Evolutionary conservation across 2,329 filamentous ascomycete genomes (phyloP).

Genomic region (Bimuria novae-zelandiae): DNA sequence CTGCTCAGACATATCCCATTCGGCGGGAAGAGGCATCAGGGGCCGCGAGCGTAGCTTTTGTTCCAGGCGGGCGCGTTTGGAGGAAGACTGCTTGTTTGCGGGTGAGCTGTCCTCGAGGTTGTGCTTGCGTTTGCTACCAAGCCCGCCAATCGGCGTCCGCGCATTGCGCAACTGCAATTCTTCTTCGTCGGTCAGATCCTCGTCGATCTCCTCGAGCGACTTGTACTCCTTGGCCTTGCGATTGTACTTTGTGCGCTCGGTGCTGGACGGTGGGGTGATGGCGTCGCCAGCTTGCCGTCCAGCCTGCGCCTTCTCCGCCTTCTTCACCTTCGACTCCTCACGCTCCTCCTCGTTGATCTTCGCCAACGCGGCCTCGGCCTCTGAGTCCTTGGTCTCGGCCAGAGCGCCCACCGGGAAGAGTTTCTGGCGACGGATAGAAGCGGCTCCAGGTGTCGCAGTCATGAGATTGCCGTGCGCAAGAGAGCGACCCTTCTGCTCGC

Average conservation of each 20-base stretch:
- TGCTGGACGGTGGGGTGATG: slow-evolving; percentile 6
- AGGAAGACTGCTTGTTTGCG: neutral
- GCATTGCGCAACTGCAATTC: slow-evolving; percentile 8
- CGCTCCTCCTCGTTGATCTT: neutral
- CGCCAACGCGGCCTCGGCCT: neutral
- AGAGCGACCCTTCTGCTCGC: slow-evolving; percentile 15
- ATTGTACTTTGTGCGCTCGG: neutral
- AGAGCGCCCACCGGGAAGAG: neutral
- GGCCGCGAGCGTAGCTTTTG: neutral
- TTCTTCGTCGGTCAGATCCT: slow-evolving; percentile 6
- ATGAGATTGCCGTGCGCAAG: slow-evolving; percentile 32
- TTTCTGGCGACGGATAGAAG: slow-evolving; percentile 5
- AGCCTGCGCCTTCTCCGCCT: neutral
- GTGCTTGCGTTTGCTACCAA: neutral
- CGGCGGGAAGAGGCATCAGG: neutral
- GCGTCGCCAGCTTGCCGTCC: neutral
- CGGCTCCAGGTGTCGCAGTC: slow-evolving; percentile 1
- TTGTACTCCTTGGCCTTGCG: slow-evolving; percentile 7
- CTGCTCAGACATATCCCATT: neutral
- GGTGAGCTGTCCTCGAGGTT: neutral
- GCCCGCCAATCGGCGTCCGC: neutral
- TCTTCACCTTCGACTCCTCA: neutral
- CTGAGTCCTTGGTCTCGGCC: neutral
- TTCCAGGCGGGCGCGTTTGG: neutral
- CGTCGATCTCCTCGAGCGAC: neutral